Evolutionary conservation across 352 stramenopile species (phyloP).

Genomic region (Blastocystis sp.): DNA sequence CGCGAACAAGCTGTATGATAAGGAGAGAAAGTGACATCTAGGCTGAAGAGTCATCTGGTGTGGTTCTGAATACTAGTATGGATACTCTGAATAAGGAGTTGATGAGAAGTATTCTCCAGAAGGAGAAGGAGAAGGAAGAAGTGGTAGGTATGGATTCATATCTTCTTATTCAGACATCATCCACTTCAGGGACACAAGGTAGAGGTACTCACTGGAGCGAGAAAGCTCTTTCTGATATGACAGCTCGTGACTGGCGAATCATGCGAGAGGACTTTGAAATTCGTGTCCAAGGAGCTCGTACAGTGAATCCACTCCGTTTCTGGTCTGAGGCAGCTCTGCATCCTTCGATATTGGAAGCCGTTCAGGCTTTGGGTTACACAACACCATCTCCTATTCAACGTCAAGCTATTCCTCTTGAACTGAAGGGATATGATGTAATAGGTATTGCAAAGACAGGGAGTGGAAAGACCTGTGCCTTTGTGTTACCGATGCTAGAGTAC

Average conservation of each 20-base stretch:
- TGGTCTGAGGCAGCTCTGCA: constrained; percentile 79
- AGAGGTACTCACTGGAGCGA: constrained; percentile 81
- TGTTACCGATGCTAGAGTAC: constrained; percentile 88
- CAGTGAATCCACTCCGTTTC: constrained; percentile 87
- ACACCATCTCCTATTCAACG: constrained; percentile 96
- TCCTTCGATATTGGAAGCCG: constrained; percentile 80
- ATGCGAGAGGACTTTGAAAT: constrained; percentile 99
- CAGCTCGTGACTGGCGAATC: constrained; percentile 95
- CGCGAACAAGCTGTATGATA: constrained; percentile 5
- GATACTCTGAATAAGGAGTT: constrained; percentile 76
- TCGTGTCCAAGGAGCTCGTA: constrained; percentile 80
- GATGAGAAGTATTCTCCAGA: constrained; percentile 68
- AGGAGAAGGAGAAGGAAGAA: constrained; percentile 67
- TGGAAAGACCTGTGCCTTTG: constrained; percentile 96
- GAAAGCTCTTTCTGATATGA: constrained; percentile 89
- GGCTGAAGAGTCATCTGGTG: constrained; percentile 74
- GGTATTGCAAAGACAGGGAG: constrained; percentile 96
- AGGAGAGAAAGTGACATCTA: constrained; percentile 76
- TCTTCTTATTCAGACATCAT: neutral
- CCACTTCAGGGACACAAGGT: constrained; percentile 74
- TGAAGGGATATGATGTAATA: constrained; percentile 93
- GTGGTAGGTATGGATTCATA: neutral
- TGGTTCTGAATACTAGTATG: constrained; percentile 71
- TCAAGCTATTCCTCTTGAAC: constrained; percentile 91
- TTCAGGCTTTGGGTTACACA: constrained; percentile 87